A percentile compares a stretch with the other conserved stretches of the same genome.
These are phyloP conservation scores for Purpureocillium takamizusanense DNA, from an alignment of 2,329 filamentous ascomycete species.

Conservation along the genomic window DNA sequence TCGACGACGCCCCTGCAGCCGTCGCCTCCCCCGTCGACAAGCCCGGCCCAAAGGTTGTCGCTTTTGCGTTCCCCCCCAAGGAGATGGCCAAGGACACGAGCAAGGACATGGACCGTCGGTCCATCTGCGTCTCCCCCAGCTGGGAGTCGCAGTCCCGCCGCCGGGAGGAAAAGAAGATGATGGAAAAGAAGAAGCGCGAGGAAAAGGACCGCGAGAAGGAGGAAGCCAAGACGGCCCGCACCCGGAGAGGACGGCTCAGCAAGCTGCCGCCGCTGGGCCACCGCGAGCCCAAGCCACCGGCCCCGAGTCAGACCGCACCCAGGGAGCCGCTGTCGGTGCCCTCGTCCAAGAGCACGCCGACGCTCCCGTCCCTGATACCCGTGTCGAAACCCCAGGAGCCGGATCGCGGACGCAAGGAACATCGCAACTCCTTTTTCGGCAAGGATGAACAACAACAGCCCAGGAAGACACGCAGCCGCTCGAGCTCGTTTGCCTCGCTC, in stretches of 20 bases:
- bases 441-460: conserved; percentile 9
- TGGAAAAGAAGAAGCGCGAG: conserved; percentile 21
- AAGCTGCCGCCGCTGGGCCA: conserved; percentile 2
- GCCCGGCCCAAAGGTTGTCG: conserved; percentile 17
- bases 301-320: conserved; percentile 2
- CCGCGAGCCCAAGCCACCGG: conserved; percentile 6
- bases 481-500: conserved; percentile 26
- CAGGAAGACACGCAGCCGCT: conserved; percentile 19
- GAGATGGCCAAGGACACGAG: no score
- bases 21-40: conserved; percentile 11
- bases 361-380: no score
- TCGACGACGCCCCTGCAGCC: conserved; percentile 2
- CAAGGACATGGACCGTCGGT: conserved; percentile 18
- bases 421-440: no score
- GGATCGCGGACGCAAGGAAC: no score
- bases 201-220: conserved; percentile 15
- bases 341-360: no score
- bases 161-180: conserved; percentile 43
- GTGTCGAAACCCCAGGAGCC: no score
- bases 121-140: conserved; percentile 52
- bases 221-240: conserved; percentile 10
- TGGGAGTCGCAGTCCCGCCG: conserved; percentile 49
- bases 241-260: conserved; percentile 1
- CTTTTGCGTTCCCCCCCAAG: conserved; percentile 19
- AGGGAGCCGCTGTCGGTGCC: no score